Evolutionary conservation across 2,329 filamentous ascomycete genomes (phyloP).

Genomic region (Fusarium praegraminearum): DNA sequence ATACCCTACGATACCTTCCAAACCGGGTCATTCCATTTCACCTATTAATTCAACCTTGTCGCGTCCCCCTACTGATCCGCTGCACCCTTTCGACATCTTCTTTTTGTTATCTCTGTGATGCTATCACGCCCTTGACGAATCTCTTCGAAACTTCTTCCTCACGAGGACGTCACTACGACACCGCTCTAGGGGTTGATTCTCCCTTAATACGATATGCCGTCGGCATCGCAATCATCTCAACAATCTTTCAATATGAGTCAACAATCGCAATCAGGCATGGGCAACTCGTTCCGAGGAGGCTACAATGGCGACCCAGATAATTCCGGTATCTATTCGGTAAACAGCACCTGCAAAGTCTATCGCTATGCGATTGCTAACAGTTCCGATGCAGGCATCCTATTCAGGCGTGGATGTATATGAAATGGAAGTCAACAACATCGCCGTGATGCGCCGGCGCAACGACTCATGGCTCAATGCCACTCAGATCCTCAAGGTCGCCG

Average conservation of each 20-base stretch:
- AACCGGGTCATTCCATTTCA: background rate
- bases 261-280: slow-evolving; percentile 59
- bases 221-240: slow-evolving; percentile 66
- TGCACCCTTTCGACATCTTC: slow-evolving; percentile 25
- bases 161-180: slow-evolving; percentile 1
- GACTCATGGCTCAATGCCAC: slow-evolving; percentile 99
- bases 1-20: slow-evolving; percentile 5
- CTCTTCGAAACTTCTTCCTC: background rate
- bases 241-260: slow-evolving; percentile 70
- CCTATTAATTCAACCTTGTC: slow-evolving; percentile 16
- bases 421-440: slow-evolving; percentile 94
- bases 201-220: slow-evolving; percentile 50
- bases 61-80: slow-evolving; percentile 16
- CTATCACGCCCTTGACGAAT: slow-evolving; percentile 15
- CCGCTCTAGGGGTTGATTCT: background rate
- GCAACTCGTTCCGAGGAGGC: slow-evolving; percentile 54
- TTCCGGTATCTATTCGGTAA: slow-evolving; percentile 73
- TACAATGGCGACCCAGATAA: slow-evolving; percentile 55
- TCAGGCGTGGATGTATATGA: slow-evolving; percentile 97
- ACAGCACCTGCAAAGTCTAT: slow-evolving; percentile 37
- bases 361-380: slow-evolving; percentile 35
- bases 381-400: slow-evolving; percentile 76
- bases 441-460: slow-evolving; percentile 93
- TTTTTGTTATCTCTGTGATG: slow-evolving; percentile 34
- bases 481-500: slow-evolving; percentile 96